Conservation (phyloP, 768 basidiomycete species). For the Tylopilus plumbeoviolaceoides region DNA sequence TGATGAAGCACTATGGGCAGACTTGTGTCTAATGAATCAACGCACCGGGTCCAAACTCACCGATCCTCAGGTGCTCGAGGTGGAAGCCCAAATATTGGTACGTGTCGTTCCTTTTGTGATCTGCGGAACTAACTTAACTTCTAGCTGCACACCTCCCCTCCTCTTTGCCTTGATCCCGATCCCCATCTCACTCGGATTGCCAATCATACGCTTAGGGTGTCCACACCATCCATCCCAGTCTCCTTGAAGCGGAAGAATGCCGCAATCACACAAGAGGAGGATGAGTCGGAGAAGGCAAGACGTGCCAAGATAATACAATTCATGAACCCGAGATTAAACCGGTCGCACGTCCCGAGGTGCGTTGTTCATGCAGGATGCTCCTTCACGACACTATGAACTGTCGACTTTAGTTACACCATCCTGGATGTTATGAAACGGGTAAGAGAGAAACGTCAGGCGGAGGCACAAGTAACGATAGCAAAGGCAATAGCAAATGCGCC, state of each 20-base stretch:
- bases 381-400: conserved; percentile 2
- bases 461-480: conserved; percentile 20
- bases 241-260: conserved; percentile 77
- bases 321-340: conserved; percentile 62
- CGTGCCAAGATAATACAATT: conserved; percentile 73
- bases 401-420: conserved; percentile 47
- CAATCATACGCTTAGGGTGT: conserved; percentile 69
- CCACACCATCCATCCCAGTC: conserved; percentile 65
- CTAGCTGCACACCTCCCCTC: conserved; percentile 70
- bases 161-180: conserved; percentile 78
- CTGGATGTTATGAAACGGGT: conserved; percentile 45
- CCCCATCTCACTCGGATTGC: conserved; percentile 71
- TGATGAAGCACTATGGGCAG: conserved; percentile 73
- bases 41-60: conserved; percentile 57
- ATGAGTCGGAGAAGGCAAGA: conserved; percentile 70
- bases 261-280: conserved; percentile 67
- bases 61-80: conserved; percentile 66
- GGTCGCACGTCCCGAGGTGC: conserved; percentile 47
- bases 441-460: conserved; percentile 26
- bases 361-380: conserved; percentile 8
- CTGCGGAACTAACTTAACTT: conserved; percentile 7
- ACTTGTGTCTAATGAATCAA: conserved; percentile 67
- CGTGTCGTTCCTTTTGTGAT: conserved; percentile 16
- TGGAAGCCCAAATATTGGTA: conserved; percentile 74
- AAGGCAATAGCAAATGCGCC: conserved; percentile 30